Evolutionary conservation across 2,329 filamentous ascomycete species (phyloP).

Genomic region (Penicillium expansum): DNA sequence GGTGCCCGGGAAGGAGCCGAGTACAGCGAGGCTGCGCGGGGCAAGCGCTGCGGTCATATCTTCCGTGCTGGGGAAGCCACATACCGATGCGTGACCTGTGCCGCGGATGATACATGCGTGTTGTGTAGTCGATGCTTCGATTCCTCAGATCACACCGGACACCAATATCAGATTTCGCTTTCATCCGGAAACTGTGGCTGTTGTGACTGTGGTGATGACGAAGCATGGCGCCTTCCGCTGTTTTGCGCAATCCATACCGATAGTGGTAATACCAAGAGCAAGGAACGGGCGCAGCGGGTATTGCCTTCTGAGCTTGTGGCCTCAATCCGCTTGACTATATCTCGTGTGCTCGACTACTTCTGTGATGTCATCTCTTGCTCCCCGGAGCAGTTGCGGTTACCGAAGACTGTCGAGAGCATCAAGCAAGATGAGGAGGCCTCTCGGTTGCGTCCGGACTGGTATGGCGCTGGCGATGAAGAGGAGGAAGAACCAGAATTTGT

Average conservation of each 20-base stretch:
- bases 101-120: slow-evolving; percentile 90
- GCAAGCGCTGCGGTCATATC: slow-evolving; percentile 94
- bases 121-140: slow-evolving; percentile 94
- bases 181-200: slow-evolving; percentile 91
- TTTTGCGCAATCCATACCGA: slow-evolving; percentile 87
- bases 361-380: slow-evolving; percentile 98
- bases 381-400: slow-evolving; percentile 84
- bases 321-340: slow-evolving; percentile 81
- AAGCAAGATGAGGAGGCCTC: slow-evolving; percentile 76
- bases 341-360: slow-evolving; percentile 84
- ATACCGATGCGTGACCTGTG: slow-evolving; percentile 92
- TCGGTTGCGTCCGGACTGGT: slow-evolving; percentile 72
- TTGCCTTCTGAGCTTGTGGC: slow-evolving; percentile 73
- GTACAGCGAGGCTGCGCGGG: slow-evolving; percentile 86
- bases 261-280: slow-evolving; percentile 48
- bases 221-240: slow-evolving; percentile 86
- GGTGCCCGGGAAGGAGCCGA: slow-evolving; percentile 92
- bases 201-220: slow-evolving; percentile 93
- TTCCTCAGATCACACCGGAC: slow-evolving; percentile 87
- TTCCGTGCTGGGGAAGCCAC: slow-evolving; percentile 92
- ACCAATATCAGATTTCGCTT: slow-evolving; percentile 84
- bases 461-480: slow-evolving; percentile 59
- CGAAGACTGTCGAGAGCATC: slow-evolving; percentile 80
- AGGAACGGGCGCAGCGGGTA: slow-evolving; percentile 58
- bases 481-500: slow-evolving; percentile 73